A percentile compares a stretch with the other conserved stretches of the same genome.
phyloP scores from a whole-genome alignment of 495 filamentous ascomycete genomes.

The Thermochaetoides thermophila region DNA sequence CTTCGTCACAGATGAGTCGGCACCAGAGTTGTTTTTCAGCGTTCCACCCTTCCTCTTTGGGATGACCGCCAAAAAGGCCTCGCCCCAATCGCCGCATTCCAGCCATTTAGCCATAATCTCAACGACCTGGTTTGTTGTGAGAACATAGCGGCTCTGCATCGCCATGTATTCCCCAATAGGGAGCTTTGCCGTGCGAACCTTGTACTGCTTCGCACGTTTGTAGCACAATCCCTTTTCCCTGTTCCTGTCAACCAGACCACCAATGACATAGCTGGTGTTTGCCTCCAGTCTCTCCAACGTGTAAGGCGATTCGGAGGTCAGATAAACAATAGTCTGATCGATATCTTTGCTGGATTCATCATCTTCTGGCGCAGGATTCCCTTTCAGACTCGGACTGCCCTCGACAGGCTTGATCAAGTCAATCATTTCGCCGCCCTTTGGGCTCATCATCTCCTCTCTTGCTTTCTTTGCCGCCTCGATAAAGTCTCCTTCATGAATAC shows the following conservation, averaged over 20 bases:
- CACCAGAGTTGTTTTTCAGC: constrained; percentile 22
- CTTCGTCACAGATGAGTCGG: constrained; percentile 16
- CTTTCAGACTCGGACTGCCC: not conserved
- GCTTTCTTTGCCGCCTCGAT: constrained; percentile 44
- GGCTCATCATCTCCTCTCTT: constrained; percentile 40
- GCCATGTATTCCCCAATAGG: constrained; percentile 86
- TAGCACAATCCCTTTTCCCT: constrained; percentile 89
- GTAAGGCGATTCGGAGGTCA: constrained; percentile 72
- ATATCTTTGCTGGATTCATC: constrained; percentile 23
- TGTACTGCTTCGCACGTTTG: constrained; percentile 55
- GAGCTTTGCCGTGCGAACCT: constrained; percentile 73
- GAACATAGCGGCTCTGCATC: constrained; percentile 67
- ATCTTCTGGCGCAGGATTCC: constrained; percentile 4
- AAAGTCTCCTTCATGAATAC: constrained; percentile 57
- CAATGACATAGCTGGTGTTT: constrained; percentile 82
- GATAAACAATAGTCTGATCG: constrained; percentile 52
- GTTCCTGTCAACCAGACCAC: constrained; percentile 90
- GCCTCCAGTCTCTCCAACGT: constrained; percentile 67
- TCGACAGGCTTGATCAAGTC: constrained; percentile 34
- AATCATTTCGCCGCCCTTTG: constrained; percentile 35
- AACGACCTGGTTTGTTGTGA: constrained; percentile 87
- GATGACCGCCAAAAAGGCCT: constrained; percentile 74
- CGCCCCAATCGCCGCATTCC: constrained; percentile 74
- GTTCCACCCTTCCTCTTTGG: constrained; percentile 70
- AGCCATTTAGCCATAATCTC: constrained; percentile 95